Conservation (phyloP, 345 rosid genomes). For the Diplotaxis tenuifolia region DNA sequence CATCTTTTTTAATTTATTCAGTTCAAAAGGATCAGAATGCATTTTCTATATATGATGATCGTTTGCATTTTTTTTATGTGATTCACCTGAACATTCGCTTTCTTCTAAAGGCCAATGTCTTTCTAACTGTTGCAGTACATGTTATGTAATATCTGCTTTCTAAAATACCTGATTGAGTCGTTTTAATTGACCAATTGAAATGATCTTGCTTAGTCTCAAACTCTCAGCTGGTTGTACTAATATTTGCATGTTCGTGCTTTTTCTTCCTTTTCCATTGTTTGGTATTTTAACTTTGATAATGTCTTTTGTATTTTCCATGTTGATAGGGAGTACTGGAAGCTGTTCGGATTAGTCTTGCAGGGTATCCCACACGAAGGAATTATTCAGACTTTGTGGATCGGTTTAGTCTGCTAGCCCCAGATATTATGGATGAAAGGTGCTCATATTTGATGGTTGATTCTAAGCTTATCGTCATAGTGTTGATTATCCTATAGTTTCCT, state of each 20-base stretch:
- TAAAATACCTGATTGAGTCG: neutral
- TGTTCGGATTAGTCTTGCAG: conserved; percentile 95
- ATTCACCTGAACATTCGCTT: neutral
- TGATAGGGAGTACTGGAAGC: conserved; percentile 96
- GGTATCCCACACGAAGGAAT: conserved; percentile 89
- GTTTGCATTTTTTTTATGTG: neutral
- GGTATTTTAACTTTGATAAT: conserved; percentile 13
- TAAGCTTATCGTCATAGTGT: conserved; percentile 14
- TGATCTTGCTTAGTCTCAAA: conserved; percentile 19
- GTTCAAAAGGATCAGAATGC: conserved; percentile 8
- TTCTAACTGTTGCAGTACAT: neutral
- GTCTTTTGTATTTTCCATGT: conserved; percentile 26
- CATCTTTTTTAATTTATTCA: neutral
- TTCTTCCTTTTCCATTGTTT: conserved; percentile 5
- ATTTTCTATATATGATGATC: neutral
- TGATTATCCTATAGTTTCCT: neutral
- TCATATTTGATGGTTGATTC: conserved; percentile 13
- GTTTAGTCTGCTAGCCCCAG: conserved; percentile 75
- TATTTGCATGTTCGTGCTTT: conserved; percentile 8
- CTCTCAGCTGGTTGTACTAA: conserved; percentile 9
- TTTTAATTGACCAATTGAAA: conserved; percentile 10
- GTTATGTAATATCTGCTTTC: neutral
- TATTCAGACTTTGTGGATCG: conserved; percentile 93
- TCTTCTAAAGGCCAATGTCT: neutral
- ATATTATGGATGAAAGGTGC: conserved; percentile 77